These are phyloP conservation scores for Amphirosellinia nigrospora DNA, from an alignment of 495 filamentous ascomycete genomes.

Conservation along the genomic window DNA sequence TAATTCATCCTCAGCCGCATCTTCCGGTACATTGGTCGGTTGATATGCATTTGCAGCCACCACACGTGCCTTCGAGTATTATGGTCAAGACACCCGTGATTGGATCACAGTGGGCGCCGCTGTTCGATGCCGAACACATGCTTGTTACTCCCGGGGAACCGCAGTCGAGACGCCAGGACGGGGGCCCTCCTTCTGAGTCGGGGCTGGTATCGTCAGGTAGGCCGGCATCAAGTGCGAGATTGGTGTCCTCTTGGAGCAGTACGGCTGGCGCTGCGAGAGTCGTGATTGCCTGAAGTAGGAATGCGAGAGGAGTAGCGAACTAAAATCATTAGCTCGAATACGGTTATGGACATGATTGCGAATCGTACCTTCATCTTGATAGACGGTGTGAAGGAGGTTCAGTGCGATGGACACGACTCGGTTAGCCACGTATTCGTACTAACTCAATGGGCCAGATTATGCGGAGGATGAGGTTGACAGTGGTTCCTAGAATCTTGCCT, in stretches of 20 bases:
- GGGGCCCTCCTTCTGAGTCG: slow-evolving; percentile 16
- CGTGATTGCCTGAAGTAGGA: background rate
- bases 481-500: background rate
- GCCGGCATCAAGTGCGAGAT: background rate
- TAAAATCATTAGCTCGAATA: slow-evolving; percentile 5
- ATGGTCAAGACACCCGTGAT: slow-evolving; percentile 35
- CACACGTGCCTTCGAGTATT: slow-evolving; percentile 34
- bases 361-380: slow-evolving; percentile 18
- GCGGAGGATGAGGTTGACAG: background rate
- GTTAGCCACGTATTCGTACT: background rate
- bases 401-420: background rate
- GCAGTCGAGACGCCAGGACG: slow-evolving; percentile 36
- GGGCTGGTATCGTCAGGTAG: background rate
- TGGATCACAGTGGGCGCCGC: slow-evolving; percentile 37
- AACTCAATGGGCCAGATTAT: background rate
- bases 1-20: slow-evolving; percentile 23
- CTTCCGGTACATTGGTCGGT: slow-evolving; percentile 29
- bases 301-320: slow-evolving; percentile 9
- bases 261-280: slow-evolving; percentile 7
- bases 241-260: background rate
- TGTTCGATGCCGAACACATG: slow-evolving; percentile 34
- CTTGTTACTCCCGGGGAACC: slow-evolving; percentile 34
- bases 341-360: background rate
- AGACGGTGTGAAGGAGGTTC: background rate
- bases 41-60: slow-evolving; percentile 29